Conservation (phyloP, 2,329 filamentous ascomycete species). For the Ceratocystis colombiana region DNA sequence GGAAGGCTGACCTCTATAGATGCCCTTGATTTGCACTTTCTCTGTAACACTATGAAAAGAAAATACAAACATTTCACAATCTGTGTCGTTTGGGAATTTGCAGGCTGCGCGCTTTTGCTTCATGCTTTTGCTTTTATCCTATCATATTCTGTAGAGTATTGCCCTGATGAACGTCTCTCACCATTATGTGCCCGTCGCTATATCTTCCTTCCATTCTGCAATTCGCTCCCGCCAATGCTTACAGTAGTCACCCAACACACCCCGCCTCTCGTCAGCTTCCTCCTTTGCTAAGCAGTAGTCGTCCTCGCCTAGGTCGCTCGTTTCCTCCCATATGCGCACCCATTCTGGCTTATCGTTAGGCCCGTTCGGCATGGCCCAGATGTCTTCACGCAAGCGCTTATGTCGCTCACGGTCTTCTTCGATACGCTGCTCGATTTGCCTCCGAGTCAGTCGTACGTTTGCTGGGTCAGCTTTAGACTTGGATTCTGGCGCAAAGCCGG, state of each 20-base stretch:
- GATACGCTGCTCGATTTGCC: constrained; percentile 88
- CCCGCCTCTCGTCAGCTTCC: constrained; percentile 48
- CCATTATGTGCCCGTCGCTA: constrained; percentile 7
- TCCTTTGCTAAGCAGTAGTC: constrained; percentile 69
- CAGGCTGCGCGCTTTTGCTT: neutral
- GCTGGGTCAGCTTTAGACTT: constrained; percentile 29
- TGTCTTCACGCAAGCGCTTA: constrained; percentile 80
- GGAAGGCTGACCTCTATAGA: constrained; percentile 8
- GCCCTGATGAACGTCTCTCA: neutral
- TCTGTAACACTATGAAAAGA: constrained; percentile 27
- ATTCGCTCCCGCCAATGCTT: constrained; percentile 24
- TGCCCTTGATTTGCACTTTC: constrained; percentile 34
- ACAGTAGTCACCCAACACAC: constrained; percentile 27
- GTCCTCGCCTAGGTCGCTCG: constrained; percentile 77
- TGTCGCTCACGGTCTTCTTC: constrained; percentile 94
- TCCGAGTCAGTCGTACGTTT: constrained; percentile 53
- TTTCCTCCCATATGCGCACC: constrained; percentile 74
- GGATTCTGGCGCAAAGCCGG: constrained; percentile 29
- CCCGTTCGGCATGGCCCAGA: constrained; percentile 72
- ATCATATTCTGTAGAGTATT: too few species aligned
- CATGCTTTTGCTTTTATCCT: too few species aligned
- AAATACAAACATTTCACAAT: constrained; percentile 24
- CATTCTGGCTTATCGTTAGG: constrained; percentile 55
- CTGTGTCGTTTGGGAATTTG: neutral
- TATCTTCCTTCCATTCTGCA: constrained; percentile 1